Conservation (phyloP, 192 early-diverging fungal species). For the Podila epicladia region DNA sequence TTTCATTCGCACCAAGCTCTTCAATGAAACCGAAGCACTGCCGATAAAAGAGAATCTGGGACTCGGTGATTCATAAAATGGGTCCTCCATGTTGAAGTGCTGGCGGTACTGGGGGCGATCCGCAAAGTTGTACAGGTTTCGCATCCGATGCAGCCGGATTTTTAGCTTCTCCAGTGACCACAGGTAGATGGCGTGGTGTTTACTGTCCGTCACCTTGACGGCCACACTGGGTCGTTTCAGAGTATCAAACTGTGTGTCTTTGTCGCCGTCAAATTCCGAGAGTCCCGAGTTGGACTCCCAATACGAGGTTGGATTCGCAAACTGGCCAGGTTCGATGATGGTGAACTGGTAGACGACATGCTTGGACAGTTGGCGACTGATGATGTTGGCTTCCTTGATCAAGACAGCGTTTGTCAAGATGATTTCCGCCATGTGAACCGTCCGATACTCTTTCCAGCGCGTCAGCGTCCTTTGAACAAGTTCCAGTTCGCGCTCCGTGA, state of each 20-base stretch:
- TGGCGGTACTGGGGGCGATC: constrained; percentile 68
- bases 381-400: constrained; percentile 93
- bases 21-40: constrained; percentile 52
- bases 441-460: constrained; percentile 62
- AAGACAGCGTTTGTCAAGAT: constrained; percentile 76
- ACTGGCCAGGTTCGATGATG: constrained; percentile 71
- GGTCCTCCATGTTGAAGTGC: constrained; percentile 70
- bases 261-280: constrained; percentile 59
- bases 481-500: constrained; percentile 51
- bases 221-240: constrained; percentile 63
- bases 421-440: constrained; percentile 71
- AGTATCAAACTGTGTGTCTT: constrained; percentile 56
- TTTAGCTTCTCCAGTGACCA: constrained; percentile 75
- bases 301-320: constrained; percentile 55
- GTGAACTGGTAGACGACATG: constrained; percentile 88
- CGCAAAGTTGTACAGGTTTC: constrained; percentile 68
- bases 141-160: constrained; percentile 77
- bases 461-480: constrained; percentile 45
- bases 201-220: constrained; percentile 63
- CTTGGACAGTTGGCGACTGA: constrained; percentile 83
- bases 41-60: constrained; percentile 65
- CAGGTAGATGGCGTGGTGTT: constrained; percentile 61
- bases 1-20: constrained; percentile 51
- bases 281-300: constrained; percentile 63
- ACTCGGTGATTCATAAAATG: constrained; percentile 66